Conservation (phyloP, 129 eudicot species). For the Chrysanthemum seticuspe region DNA sequence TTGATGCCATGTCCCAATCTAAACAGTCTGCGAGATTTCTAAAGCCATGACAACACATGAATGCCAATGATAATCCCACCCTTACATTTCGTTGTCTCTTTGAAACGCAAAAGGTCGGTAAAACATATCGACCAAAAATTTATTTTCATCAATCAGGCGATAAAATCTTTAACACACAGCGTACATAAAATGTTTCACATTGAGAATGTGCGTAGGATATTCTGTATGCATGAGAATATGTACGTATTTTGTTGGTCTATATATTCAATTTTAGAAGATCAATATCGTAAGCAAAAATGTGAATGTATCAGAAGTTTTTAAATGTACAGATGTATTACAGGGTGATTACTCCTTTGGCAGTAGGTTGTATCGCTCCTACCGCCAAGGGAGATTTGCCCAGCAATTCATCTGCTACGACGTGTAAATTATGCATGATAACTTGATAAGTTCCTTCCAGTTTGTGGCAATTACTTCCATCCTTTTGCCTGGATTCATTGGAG, state of each 20-base stretch:
- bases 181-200: constrained; percentile 12
- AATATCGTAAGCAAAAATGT: neutral
- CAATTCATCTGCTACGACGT: constrained; percentile 21
- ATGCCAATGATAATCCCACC: too few species aligned
- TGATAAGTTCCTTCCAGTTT: neutral
- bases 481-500: constrained; percentile 11
- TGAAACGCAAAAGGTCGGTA: too few species aligned
- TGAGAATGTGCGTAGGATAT: constrained; percentile 25
- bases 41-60: too few species aligned
- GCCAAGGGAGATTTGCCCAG: constrained; percentile 45
- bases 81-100: too few species aligned
- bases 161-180: neutral
- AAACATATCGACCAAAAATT: too few species aligned
- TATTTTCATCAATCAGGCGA: neutral
- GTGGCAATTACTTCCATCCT: constrained; percentile 35
- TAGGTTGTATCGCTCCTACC: constrained; percentile 7
- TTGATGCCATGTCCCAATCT: too few species aligned
- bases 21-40: too few species aligned
- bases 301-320: neutral
- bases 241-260: constrained; percentile 16
- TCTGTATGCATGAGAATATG: constrained; percentile 28
- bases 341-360: constrained; percentile 36
- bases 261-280: constrained; percentile 2
- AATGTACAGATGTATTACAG: constrained; percentile 30
- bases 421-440: neutral